A percentile compares a stretch with the other conserved stretches of the same genome.
Conservation (phyloP, 2,329 filamentous ascomycete genomes). For the Dendryphion nanum region DNA sequence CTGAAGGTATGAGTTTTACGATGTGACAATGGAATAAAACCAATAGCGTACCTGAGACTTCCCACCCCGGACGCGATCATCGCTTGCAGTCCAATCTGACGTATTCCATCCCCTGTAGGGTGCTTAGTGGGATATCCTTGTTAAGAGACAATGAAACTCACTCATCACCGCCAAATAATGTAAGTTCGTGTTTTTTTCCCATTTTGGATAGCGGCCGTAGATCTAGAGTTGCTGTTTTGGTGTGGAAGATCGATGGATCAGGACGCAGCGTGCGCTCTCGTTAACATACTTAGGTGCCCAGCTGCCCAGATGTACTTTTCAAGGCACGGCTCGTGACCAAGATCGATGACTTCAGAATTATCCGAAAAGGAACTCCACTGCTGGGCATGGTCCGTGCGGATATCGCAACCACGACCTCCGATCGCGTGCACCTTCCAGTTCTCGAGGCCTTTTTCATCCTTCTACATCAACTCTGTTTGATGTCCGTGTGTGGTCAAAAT, state of each 20-base stretch:
- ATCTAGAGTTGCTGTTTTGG: no score
- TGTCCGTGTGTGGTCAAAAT: slow-evolving; percentile 18
- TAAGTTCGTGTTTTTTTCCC: slow-evolving; percentile 16
- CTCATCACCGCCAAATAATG: slow-evolving; percentile 32
- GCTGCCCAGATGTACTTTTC: no score
- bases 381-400: background rate
- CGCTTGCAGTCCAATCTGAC: slow-evolving; percentile 65
- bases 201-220: no score
- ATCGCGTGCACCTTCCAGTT: slow-evolving; percentile 1
- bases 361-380: no score
- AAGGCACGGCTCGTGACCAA: background rate
- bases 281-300: no score
- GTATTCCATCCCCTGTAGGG: slow-evolving; percentile 56
- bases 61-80: slow-evolving; percentile 77
- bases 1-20: no score
- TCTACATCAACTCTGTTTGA: no score
- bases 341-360: background rate
- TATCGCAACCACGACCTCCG: background rate
- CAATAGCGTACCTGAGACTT: slow-evolving; percentile 54
- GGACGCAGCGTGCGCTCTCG: background rate
- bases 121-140: slow-evolving; percentile 5
- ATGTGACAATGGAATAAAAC: slow-evolving; percentile 16
- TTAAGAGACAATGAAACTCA: slow-evolving; percentile 11
- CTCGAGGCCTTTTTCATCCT: no score
- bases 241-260: no score